A percentile compares a stretch with the other conserved stretches of the same genome.
Conservation (phyloP, 2,329 filamentous ascomycete genomes). For the Fusarium avenaceum region DNA sequence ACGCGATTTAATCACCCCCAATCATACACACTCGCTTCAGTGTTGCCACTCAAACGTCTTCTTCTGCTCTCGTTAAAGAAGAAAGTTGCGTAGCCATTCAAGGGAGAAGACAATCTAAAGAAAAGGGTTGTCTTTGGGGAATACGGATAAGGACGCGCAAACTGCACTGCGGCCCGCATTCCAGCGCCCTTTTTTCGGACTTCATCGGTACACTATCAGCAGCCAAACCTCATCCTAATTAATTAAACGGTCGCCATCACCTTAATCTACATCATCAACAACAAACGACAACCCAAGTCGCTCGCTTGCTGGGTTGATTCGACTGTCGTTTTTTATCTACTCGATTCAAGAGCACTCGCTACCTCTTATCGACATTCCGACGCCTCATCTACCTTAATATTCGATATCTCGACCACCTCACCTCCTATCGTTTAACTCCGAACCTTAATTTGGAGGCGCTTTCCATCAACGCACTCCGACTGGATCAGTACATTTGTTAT, state of each 20-base stretch:
- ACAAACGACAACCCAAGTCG: slow-evolving; percentile 28
- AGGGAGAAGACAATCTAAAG: slow-evolving; percentile 8
- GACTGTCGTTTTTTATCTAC: slow-evolving; percentile 15
- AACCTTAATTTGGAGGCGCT: slow-evolving; percentile 15
- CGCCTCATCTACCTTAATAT: slow-evolving; percentile 28
- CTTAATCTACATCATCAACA: slow-evolving; percentile 7
- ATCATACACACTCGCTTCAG: slow-evolving; percentile 7
- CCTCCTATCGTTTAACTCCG: slow-evolving; percentile 17
- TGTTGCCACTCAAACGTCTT: neutral
- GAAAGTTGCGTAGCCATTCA: neutral
- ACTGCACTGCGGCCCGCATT: slow-evolving; percentile 40
- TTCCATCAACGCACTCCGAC: slow-evolving; percentile 11
- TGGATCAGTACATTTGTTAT: slow-evolving; percentile 15
- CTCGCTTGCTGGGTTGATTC: slow-evolving; percentile 38
- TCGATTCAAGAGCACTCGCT: slow-evolving; percentile 27
- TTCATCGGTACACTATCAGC: slow-evolving; percentile 16
- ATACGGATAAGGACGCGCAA: slow-evolving; percentile 39
- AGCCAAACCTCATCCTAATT: slow-evolving; percentile 23
- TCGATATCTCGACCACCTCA: slow-evolving; percentile 1
- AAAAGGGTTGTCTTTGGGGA: neutral
- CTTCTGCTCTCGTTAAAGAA: slow-evolving; percentile 33
- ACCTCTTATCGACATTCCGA: slow-evolving; percentile 12
- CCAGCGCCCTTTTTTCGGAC: slow-evolving; percentile 23
- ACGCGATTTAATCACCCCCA: slow-evolving; percentile 10
- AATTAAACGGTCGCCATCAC: slow-evolving; percentile 20